Evolutionary conservation across 2,329 filamentous ascomycete genomes (phyloP).

Genomic region (Bisporella sp.): DNA sequence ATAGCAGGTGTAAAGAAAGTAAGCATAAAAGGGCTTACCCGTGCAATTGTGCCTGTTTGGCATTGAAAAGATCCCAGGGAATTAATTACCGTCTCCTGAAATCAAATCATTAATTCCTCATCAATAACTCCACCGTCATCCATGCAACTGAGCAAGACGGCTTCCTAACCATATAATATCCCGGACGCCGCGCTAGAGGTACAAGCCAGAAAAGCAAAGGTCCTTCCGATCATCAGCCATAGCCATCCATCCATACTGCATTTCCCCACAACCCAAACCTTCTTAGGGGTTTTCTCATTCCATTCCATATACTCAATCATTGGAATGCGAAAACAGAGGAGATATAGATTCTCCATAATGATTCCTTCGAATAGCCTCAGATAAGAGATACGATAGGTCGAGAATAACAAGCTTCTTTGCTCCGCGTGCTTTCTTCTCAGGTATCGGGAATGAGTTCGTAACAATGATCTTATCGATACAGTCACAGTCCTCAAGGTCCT

Average conservation of each 20-base stretch:
- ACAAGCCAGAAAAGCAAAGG: constrained; percentile 39
- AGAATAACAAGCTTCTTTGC: constrained; percentile 82
- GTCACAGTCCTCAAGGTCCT: constrained; percentile 84
- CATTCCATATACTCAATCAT: constrained; percentile 20
- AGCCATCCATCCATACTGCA: not conserved
- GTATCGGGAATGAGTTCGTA: constrained; percentile 94
- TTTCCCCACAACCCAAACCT: constrained; percentile 20
- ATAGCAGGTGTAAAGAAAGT: not conserved
- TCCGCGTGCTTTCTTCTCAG: constrained; percentile 60
- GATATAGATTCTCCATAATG: constrained; percentile 84
- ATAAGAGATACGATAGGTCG: constrained; percentile 79
- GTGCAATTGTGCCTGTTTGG: not conserved
- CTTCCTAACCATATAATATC: not conserved
- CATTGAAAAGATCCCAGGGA: not conserved
- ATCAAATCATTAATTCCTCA: constrained; percentile 6
- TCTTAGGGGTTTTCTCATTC: not conserved
- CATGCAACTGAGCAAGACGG: constrained; percentile 3
- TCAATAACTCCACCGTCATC: constrained; percentile 12
- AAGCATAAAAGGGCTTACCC: constrained; percentile 1
- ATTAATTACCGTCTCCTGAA: not conserved
- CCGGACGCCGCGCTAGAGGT: constrained; percentile 24
- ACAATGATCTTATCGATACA: constrained; percentile 93
- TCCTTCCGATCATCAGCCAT: constrained; percentile 33
- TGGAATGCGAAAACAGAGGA: constrained; percentile 23
- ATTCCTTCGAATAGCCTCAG: constrained; percentile 90